phyloP scores from a whole-genome alignment of 306 rosid species.

The Medicago ruthenica region DNA sequence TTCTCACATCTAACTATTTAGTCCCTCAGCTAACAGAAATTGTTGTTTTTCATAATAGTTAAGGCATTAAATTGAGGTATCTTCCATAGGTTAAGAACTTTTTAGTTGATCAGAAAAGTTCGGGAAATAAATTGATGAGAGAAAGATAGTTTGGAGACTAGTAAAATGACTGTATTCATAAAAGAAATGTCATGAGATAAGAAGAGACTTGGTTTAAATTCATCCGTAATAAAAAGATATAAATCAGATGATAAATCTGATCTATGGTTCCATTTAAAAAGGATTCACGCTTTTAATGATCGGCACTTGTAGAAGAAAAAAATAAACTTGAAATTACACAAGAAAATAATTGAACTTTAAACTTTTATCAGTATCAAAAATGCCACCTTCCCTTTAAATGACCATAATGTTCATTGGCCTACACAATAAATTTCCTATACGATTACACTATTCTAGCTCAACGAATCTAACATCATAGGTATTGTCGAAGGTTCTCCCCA shows the following conservation, averaged over 20 bases:
- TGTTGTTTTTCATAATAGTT: no score
- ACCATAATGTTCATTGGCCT: slow-evolving; percentile 29
- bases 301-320: background rate
- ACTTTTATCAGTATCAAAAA: slow-evolving; percentile 16
- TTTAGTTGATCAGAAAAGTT: no score
- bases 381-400: slow-evolving; percentile 22
- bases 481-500: slow-evolving; percentile 79
- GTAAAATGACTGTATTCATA: no score
- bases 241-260: background rate
- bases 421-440: background rate
- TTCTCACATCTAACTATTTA: no score
- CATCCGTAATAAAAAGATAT: background rate
- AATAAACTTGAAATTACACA: background rate
- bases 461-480: slow-evolving; percentile 40
- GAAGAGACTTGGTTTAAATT: no score
- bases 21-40: no score
- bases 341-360: background rate
- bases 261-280: background rate
- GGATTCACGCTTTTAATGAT: background rate
- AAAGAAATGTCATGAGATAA: no score
- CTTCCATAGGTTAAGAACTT: no score
- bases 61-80: no score
- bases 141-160: no score
- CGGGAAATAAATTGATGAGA: no score
- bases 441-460: slow-evolving; percentile 29